Evolutionary conservation across 208 protist genomes (phyloP).

Genomic region (Leishmania amazonensis): DNA sequence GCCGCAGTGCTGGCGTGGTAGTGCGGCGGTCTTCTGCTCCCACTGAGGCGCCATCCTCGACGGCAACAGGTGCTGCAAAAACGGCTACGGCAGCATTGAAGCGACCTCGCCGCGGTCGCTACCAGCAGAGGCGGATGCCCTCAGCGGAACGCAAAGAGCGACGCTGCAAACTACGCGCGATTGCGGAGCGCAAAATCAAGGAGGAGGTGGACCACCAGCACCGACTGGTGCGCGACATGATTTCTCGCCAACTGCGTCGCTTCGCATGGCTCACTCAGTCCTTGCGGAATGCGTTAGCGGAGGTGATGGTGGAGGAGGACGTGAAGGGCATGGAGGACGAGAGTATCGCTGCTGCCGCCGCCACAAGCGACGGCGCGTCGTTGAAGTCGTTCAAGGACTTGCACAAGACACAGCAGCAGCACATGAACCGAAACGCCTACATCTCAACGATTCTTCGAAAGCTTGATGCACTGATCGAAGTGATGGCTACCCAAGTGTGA

Average conservation of each 20-base stretch:
- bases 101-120: neutral
- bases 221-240: constrained; percentile 46
- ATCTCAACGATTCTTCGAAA: constrained; percentile 21
- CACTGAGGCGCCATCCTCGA: neutral
- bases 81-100: neutral
- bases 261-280: constrained; percentile 40
- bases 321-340: constrained; percentile 8
- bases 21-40: neutral
- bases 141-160: constrained; percentile 23
- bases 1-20: neutral
- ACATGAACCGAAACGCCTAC: constrained; percentile 22
- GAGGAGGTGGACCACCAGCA: constrained; percentile 34
- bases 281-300: constrained; percentile 40
- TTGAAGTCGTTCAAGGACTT: constrained; percentile 15
- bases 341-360: neutral
- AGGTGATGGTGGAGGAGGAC: constrained; percentile 31
- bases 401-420: constrained; percentile 25
- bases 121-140: constrained; percentile 1
- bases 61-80: neutral
- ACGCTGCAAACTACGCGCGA: constrained; percentile 25
- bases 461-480: constrained; percentile 22
- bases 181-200: constrained; percentile 26
- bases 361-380: constrained; percentile 2
- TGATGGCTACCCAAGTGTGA: constrained; percentile 29
- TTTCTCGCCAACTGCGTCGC: constrained; percentile 40